Evolutionary conservation across 2,329 filamentous ascomycete genomes (phyloP), one percentile per base, ranked within the genome.

Genomic region (Trichoderma sp.): DNA sequence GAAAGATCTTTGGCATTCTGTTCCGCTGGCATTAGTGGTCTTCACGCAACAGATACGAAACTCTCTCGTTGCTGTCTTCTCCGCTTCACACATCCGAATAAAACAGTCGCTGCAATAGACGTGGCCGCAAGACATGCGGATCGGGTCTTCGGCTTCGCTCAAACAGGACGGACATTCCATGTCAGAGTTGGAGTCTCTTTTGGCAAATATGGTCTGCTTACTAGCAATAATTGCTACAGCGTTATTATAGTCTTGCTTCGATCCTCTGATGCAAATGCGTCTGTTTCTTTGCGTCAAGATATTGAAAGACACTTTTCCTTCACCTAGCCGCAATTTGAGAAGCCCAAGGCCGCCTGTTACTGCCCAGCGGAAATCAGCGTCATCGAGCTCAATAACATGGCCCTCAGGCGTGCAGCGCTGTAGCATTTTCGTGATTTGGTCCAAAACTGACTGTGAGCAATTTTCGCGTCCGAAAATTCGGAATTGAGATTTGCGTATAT

Each of bases 61-160:
- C 10, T 69, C 68, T 13, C 27, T 47, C 7, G 40, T 21, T 2
- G 40, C 55, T 24, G 62, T 58, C 37, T 43, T 60, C 24, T 58
- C 61, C 1, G 68, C 53, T 2, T 57, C 37, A 21, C 68, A 69
- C 53, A 66, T 59, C 27, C 74, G 72, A 56, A 77, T 73, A 57
- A 85, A 83, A 69, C 83, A 85, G 29, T 76, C 74, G 0, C 72
- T 70, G 72, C 83, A 85, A 70, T 84, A 85, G 13, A 76, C 49
- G 69, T 85, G 83, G 1, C 71, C 73, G 71, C 83, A 84, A 2
- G 62, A 53, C 5, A 77, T 81, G 11, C 53, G 72, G 14, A 83
- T 68, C 0, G 79, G 72, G 5, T 81, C 74, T n/a, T 81, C 79
- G 0, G 78, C 77, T 31, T 77, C 75, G 14, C 71, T 77, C 73